Conservation (phyloP, 1,139 yeast genomes). For the Sugiyamaella sp. region DNA sequence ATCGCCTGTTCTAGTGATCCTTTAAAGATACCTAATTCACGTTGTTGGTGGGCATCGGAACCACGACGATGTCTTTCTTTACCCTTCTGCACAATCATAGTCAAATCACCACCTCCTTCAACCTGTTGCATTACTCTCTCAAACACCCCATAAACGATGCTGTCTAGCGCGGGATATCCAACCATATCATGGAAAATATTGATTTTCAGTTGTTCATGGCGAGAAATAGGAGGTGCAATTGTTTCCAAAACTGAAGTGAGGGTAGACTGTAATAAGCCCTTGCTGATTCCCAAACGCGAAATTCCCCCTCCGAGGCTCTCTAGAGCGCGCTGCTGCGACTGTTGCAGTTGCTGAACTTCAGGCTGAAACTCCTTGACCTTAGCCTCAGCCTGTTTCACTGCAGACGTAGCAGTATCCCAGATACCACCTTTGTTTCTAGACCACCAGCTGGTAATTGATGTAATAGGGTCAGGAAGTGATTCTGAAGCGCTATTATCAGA, state of each 20-base stretch:
- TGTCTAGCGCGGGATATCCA: conserved; percentile 68
- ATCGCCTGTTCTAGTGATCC: conserved; percentile 88
- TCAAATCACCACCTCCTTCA: conserved; percentile 73
- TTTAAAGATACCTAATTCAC: conserved; percentile 67
- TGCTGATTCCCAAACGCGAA: conserved; percentile 31
- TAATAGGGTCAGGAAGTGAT: conserved; percentile 26
- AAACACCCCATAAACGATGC: conserved; percentile 67
- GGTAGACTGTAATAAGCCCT: conserved; percentile 42
- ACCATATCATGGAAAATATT: conserved; percentile 84
- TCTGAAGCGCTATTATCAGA: conserved; percentile 9
- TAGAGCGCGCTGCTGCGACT: conserved; percentile 33
- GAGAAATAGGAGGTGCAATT: conserved; percentile 56
- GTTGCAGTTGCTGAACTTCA: conserved; percentile 31
- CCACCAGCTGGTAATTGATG: conserved; percentile 56
- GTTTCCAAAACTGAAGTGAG: conserved; percentile 52
- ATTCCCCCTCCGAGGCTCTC: conserved; percentile 34
- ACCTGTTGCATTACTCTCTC: conserved; percentile 87
- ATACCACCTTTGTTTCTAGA: conserved; percentile 44
- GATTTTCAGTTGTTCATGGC: conserved; percentile 76
- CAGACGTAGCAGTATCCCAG: conserved; percentile 67
- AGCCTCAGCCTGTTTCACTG: conserved; percentile 59
- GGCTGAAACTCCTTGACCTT: conserved; percentile 44
- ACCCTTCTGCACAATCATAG: conserved; percentile 53
- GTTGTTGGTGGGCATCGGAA: conserved; percentile 41
- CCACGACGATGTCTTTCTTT: conserved; percentile 44